Base-by-base conservation (phyloP, 2,329 filamentous ascomycete genomes). In the Graphilbum fragrans region DNA sequence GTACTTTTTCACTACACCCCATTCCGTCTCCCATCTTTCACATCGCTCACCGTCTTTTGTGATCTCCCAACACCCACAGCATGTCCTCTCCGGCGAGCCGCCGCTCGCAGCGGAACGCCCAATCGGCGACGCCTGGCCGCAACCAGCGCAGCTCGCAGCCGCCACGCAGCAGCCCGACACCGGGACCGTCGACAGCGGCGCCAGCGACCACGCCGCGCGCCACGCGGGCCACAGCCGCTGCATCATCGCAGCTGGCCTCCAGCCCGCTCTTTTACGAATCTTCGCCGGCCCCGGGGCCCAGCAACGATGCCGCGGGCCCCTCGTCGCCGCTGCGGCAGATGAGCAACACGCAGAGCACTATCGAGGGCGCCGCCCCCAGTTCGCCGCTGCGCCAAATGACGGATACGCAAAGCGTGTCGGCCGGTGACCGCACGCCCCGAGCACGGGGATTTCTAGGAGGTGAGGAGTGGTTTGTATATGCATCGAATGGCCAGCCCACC, bases 221-320 rank as follows among this genome's bases (percentile, higher is more conserved):
- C 2, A 25, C 25, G 9, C 18, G 33, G 14, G 36, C 41, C 34
- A 42, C 45, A 3, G 45, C 43, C 27, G 51, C 61, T 4, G 35
- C 34, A 1, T 20, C 41, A 19, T 67, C 69, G 19, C 66, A 70
- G 50, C 66, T 80, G 47, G 74, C 76, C 5, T 92, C 86, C 4
- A 94, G 87, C 44, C 88, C 88, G 33, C 69, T 94, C 49, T 84
- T 85, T 60, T 93, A 80, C 60, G 76, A 72, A 52, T 76, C 67
- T 10, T 65, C 68, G 51, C 53, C 54, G 14, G 51, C 52, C 22
- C 43, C 5, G 41, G 41, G 1, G 35, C 35, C n/a, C 39, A 39
- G 27, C 17, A 18, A 37, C 33, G 39, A 10, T 16, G 12, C 12
- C 4, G 29, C 40, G 31, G 47, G 20, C 17, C 51, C 52, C 22